Conservation (phyloP, 108 stramenopile species). For the Skeletonema costatum region DNA sequence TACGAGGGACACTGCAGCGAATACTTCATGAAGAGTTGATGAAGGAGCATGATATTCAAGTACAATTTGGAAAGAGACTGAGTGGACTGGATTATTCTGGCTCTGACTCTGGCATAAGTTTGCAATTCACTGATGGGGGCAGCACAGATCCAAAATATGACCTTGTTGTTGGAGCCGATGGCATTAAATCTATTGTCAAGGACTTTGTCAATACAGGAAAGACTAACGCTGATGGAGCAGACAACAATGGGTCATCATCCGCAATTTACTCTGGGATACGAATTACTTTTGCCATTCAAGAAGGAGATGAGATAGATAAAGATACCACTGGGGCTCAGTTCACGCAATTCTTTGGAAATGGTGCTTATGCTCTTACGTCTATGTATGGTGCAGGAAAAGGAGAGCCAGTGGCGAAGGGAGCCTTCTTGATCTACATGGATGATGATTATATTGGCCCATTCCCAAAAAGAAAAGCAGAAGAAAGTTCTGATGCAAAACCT, state of each 20-base stretch:
- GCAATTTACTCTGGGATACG: conserved; percentile 82
- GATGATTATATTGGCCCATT: conserved; percentile 79
- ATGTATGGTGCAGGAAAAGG: conserved; percentile 70
- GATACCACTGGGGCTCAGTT: conserved; percentile 18
- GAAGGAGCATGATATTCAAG: conserved; percentile 14
- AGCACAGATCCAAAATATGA: conserved; percentile 66
- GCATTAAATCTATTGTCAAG: conserved; percentile 69
- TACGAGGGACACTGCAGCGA: conserved; percentile 74
- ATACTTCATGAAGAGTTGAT: conserved; percentile 57
- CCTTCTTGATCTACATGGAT: conserved; percentile 69
- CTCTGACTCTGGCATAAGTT: conserved; percentile 37
- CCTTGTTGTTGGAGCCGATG: conserved; percentile 84
- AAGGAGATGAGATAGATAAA: conserved; percentile 28
- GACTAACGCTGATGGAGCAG: conserved; percentile 13
- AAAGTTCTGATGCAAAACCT: conserved; percentile 11
- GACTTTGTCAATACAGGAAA: conserved; percentile 59
- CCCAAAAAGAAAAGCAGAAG: conserved; percentile 27
- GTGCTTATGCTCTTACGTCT: conserved; percentile 68
- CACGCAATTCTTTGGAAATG: conserved; percentile 74
- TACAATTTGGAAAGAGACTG: conserved; percentile 61
- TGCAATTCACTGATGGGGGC: conserved; percentile 66
- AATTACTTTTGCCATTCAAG: conserved; percentile 75
- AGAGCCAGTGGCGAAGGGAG: conserved; percentile 48
- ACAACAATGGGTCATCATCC: conserved; percentile 24
- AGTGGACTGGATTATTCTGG: conserved; percentile 34